Conservation (phyloP, 768 basidiomycete species). For the Termitomyces eurrhizus region DNA sequence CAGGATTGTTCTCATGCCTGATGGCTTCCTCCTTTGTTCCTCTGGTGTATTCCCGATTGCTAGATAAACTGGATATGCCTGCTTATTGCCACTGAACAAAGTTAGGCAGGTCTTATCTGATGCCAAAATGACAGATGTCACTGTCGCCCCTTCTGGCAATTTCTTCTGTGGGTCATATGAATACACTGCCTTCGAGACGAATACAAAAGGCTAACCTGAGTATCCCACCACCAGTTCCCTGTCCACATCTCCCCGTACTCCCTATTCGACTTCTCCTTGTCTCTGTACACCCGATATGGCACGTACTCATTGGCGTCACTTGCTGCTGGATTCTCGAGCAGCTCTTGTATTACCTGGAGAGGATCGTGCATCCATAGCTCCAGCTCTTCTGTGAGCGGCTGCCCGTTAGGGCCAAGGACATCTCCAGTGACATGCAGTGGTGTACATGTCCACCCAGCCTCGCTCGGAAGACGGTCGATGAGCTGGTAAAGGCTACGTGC, state of each 20-base stretch:
- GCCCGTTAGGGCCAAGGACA: too few species aligned
- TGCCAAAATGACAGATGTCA: neutral
- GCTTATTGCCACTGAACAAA: neutral
- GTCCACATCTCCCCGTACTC: conserved; percentile 34
- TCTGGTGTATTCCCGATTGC: neutral
- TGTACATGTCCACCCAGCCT: too few species aligned
- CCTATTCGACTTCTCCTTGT: conserved; percentile 12
- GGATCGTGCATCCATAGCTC: conserved; percentile 27
- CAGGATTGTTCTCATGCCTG: too few species aligned
- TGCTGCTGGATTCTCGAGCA: conserved; percentile 28
- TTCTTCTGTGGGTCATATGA: neutral
- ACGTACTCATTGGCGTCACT: conserved; percentile 19
- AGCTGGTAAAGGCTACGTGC: too few species aligned
- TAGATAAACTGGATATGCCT: neutral
- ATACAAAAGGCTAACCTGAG: neutral
- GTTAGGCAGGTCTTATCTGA: neutral
- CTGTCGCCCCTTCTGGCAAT: neutral
- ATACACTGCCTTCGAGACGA: neutral
- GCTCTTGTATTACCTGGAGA: conserved; percentile 24
- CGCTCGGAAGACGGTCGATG: too few species aligned
- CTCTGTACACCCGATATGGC: conserved; percentile 23
- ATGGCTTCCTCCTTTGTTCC: neutral
- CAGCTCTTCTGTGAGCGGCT: conserved; percentile 11
- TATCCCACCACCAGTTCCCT: conserved; percentile 1
- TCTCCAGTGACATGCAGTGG: too few species aligned